A percentile compares a stretch with the other conserved stretches of the same genome.
phyloP scores from a whole-genome alignment of 352 stramenopile genomes.

The Pythium phragmitis region DNA sequence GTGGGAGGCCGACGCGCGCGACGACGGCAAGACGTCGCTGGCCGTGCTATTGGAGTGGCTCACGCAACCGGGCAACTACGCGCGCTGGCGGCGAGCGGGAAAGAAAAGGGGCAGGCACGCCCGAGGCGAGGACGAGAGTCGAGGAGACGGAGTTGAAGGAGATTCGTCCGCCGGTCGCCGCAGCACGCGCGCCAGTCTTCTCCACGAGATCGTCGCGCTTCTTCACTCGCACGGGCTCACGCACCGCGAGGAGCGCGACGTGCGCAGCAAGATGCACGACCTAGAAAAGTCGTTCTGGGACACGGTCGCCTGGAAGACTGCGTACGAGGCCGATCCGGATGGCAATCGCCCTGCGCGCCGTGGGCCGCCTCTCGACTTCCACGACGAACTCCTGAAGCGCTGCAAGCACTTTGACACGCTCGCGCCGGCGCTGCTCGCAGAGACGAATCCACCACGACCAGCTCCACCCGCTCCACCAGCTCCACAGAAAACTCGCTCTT shows the following conservation, averaged over 20 bases:
- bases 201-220: constrained; percentile 32
- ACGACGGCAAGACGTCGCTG: constrained; percentile 43
- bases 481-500: too few species aligned
- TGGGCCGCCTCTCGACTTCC: background rate
- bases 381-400: background rate
- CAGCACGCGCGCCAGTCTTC: constrained; percentile 1
- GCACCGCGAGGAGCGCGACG: constrained; percentile 28
- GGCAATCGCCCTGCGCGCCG: background rate
- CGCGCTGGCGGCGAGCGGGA: constrained; percentile 33
- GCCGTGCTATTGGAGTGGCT: constrained; percentile 54
- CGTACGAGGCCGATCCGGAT: background rate
- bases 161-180: background rate
- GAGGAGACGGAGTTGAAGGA: background rate
- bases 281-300: constrained; percentile 36
- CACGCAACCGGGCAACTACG: constrained; percentile 35
- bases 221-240: constrained; percentile 28
- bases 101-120: background rate
- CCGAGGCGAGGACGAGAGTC: background rate
- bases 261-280: constrained; percentile 33
- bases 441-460: background rate
- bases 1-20: constrained; percentile 5
- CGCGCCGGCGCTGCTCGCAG: constrained; percentile 5
- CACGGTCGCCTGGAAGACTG: constrained; percentile 24
- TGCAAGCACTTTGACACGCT: constrained; percentile 10
- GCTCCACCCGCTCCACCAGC: background rate